phyloP scores from a whole-genome alignment of 2,329 filamentous ascomycete genomes.

The Diaporthe ilicicola region DNA sequence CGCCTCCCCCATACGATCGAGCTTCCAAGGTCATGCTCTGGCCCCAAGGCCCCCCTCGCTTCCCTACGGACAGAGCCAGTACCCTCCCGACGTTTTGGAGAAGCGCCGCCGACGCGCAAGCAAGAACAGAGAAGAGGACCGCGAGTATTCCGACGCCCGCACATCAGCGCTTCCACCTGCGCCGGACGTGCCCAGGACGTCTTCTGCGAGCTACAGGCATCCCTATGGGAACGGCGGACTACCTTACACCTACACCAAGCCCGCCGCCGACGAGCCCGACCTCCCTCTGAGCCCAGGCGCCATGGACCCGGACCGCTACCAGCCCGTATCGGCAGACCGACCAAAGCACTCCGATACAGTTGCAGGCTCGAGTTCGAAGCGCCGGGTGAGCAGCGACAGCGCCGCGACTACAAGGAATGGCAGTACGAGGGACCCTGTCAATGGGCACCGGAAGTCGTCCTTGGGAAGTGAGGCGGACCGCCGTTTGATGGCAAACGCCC shows the following conservation, averaged over 20 bases:
- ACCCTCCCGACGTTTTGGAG: slow-evolving; percentile 53
- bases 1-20: slow-evolving; percentile 62
- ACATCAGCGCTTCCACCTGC: slow-evolving; percentile 54
- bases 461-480: slow-evolving; percentile 50
- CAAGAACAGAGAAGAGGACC: slow-evolving; percentile 51
- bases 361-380: slow-evolving; percentile 31
- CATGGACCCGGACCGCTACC: slow-evolving; percentile 45
- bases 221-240: slow-evolving; percentile 51
- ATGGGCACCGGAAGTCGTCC: slow-evolving; percentile 48
- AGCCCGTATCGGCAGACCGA: slow-evolving; percentile 37
- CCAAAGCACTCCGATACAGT: slow-evolving; percentile 24
- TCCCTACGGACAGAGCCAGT: slow-evolving; percentile 54
- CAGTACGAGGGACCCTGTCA: slow-evolving; percentile 40
- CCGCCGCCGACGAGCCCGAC: slow-evolving; percentile 38
- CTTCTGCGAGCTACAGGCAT: slow-evolving; percentile 65
- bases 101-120: slow-evolving; percentile 53
- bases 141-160: slow-evolving; percentile 45
- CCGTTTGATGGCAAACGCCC: slow-evolving; percentile 76
- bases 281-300: slow-evolving; percentile 35
- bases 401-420: slow-evolving; percentile 37
- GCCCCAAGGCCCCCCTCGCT: slow-evolving; percentile 68
- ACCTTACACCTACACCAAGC: slow-evolving; percentile 41
- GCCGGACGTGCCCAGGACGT: slow-evolving; percentile 68
- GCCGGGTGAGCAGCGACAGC: slow-evolving; percentile 38
- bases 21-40: slow-evolving; percentile 60